Evolutionary conservation across 1,284 basidiomycete genomes (phyloP), one percentile per base, ranked within the genome.

Genomic region (Pseudozyma thailandica): DNA sequence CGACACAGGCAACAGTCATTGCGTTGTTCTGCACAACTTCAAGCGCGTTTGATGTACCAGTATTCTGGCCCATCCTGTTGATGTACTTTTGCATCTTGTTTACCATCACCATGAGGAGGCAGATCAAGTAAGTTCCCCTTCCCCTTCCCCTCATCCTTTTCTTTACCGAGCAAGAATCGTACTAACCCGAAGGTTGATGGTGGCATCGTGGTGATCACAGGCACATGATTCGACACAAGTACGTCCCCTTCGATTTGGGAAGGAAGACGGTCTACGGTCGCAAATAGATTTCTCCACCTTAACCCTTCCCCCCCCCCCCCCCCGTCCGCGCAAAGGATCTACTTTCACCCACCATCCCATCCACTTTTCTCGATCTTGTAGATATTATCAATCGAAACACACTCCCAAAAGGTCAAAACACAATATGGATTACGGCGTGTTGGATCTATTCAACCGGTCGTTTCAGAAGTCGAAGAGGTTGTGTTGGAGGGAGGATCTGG

Each of bases 221-320:
- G 80, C 95, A 98, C 85, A 98, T 98, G 95, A 92, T 96, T 87
- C 95, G 95, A 85, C 97, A 98, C 87, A 93, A 92, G 83, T 85
- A 84, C 61, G 74, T 95, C 54, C 93, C 93, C 31, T 95, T 93
- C 84, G 93, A 95, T 81, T 87, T 94, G 71, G 93, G 93, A 16
- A 88, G 92, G 74, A 94, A 94, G 85, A 86, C 73, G 13, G 56
- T 61, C 39, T 77, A 77, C 42, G 75, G 75, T 25, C 63, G 73
- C 39, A 68, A 62, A 42, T 77, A 72, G 37, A 59, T 13, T 12
- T 33, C 21, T 28, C 43, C 16, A 18, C 39, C 27, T 28, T 5
- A 10, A 18, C 26, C 3, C 10, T 13, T 5, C 18, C 31, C n/a
- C n/a, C n/a, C n/a, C n/a, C n/a, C n/a, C n/a, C n/a, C n/a, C n/a